Base-by-base conservation (phyloP, 202 grass and related monocot species). In the Setaria viridis region DNA sequence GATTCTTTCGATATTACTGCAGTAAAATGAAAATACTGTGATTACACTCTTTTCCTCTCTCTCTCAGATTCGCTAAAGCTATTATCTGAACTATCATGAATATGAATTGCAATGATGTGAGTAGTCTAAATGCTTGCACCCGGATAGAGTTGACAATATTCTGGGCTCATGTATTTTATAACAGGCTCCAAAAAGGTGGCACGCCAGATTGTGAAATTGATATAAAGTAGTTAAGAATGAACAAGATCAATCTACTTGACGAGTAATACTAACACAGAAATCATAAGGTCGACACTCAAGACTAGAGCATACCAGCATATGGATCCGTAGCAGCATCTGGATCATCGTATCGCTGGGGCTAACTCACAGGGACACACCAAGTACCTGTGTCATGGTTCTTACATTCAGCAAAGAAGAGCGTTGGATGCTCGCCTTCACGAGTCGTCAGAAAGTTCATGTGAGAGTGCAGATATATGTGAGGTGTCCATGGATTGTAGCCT, bases 371-470 rank as follows among this genome's bases (percentile, higher is more conserved):
- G n/a, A 48, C 68, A 47, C 68, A 71, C 68, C 68, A 71, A 71
- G 19, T 0, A 47, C 42, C n/a, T 21, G 42, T 29, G 12, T 12
- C 20, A 67, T 69, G 34, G 47, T 80, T 80, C 32, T 48, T 11
- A 66, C 78, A 80, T 66, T 80, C 78, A 64, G 78, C 64, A 21
- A 80, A 80, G 64, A 80, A 80, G 3, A 80, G 78, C 11, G 67
- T 49, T 51, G 78, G 33, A 14, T 51, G 20, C 25, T 7, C 43
- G 30, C 45, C 47, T 34, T 53, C 8, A 9, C 35, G 12, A 37
- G 78, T 29, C 17, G 78, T 63, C 19, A 80, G 48, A 53, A 80
- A 80, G 12, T 80, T 80, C 5, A 80, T 54, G 34, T 68, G 78
- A 19, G 63, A 55, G 12, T 51, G 78, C 32, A 7, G 46, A 48